Base-by-base conservation (phyloP, 2,329 filamentous ascomycete genomes). In the Colletotrichum eremochloae region DNA sequence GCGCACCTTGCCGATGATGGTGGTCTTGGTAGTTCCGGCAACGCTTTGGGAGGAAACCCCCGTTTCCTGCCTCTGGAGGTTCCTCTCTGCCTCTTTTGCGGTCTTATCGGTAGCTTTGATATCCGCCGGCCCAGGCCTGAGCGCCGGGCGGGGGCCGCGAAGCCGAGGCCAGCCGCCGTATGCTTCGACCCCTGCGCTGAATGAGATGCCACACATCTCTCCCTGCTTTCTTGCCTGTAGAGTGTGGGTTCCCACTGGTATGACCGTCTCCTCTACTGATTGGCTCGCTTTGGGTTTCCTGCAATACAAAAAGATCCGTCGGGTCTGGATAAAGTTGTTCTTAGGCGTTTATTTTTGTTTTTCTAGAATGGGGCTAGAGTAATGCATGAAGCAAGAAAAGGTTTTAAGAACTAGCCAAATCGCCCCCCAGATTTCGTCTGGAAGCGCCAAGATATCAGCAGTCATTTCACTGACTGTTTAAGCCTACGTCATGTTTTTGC, bases 51-150 rank as follows among this genome's bases (percentile, higher is more conserved):
- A 8, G 38, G 24, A 24, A 60, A 12, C 0, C n/a, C 31, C 44
- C 1, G 24, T 36, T 3, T 33, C 31, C 18, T 55, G 40, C 2
- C 55, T 24, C 24, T n/a, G n/a, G 0, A 46, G 48, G 11, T 69
- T 44, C 11, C 68, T 53, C 12, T 73, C 68, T 12, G 75, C 65
- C 31, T 73, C 60, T 56, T 68, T 62, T n/a, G 76, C 42, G 15
- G 71, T 66, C 31, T 74, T 67, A 20, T 69, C 62, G 9, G 65
- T 60, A n/a, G 62, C 68, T 55, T 71, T 73, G n/a, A 62, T 40
- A 14, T 71, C 68, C 62, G 58, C 68, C 52, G 69, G 63, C 20
- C 63, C 62, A 11, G 71, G 61, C 29, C 62, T 36, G 5, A 73
- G 67, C 15, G 58, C 67, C 18, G 67, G 56, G 14, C 57, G 40